Conservation (phyloP, 805 yeast species). For the Candida andamanensis region DNA sequence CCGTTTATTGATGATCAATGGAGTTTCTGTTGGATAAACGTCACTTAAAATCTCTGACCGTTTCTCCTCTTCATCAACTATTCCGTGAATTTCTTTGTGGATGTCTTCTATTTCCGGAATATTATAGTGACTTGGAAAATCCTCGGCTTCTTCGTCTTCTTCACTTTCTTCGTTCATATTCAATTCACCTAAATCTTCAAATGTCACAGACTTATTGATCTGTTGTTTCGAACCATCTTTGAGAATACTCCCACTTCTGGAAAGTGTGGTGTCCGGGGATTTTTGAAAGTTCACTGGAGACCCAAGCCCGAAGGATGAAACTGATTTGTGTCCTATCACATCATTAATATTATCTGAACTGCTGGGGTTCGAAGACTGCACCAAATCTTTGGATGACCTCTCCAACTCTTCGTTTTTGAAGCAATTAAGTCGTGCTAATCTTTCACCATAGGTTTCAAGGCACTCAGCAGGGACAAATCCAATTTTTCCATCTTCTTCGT, state of each 20-base stretch:
- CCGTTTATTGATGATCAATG: conserved; percentile 28
- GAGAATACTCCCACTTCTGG: conserved; percentile 14
- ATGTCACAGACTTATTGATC: conserved; percentile 33
- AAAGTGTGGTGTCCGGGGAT: conserved; percentile 11
- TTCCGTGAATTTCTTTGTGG: conserved; percentile 9
- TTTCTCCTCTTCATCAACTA: conserved; percentile 26
- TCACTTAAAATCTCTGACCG: conserved; percentile 41
- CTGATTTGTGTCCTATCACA: too few relatives aligned
- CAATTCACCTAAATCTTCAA: conserved; percentile 30
- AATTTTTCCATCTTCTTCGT: conserved; percentile 58
- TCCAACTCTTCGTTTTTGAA: conserved; percentile 81
- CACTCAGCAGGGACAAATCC: conserved; percentile 98
- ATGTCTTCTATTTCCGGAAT: conserved; percentile 10
- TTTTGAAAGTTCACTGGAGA: conserved; percentile 13
- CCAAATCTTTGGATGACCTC: conserved; percentile 17
- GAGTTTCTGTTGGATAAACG: conserved; percentile 27
- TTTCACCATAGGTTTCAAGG: conserved; percentile 83
- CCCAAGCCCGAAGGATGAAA: conserved; percentile 8
- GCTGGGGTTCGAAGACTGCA: conserved; percentile 7
- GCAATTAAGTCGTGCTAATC: conserved; percentile 87
- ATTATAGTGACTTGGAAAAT: conserved; percentile 13
- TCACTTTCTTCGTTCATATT: conserved; percentile 17
- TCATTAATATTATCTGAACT: conserved; percentile 8
- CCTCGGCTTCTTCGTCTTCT: conserved; percentile 10
- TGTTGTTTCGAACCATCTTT: conserved; percentile 12